Evolutionary conservation across 306 rosid genomes (phyloP).

Genomic region (Ziziphus jujuba): DNA sequence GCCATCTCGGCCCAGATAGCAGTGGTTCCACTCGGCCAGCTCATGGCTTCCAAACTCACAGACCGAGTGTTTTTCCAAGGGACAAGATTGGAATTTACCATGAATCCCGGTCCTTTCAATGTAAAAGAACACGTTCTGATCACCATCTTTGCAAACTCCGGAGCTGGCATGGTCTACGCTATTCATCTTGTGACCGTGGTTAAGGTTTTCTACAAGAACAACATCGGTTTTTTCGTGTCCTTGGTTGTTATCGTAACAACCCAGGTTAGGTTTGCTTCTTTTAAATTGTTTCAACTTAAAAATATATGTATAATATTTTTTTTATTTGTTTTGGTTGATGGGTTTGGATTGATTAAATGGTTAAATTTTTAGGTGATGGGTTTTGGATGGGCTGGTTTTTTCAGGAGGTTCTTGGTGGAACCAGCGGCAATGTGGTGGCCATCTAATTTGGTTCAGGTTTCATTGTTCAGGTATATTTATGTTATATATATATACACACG

Average conservation of each 20-base stretch:
- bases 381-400: conserved; percentile 97
- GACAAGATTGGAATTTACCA: conserved; percentile 57
- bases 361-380: conserved; percentile 78
- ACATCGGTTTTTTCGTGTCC: conserved; percentile 67
- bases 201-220: conserved; percentile 55
- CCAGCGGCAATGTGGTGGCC: conserved; percentile 99
- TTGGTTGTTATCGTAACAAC: conserved; percentile 74
- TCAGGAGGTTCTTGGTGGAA: conserved; percentile 76
- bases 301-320: no score
- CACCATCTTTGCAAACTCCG: conserved; percentile 92
- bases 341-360: no score
- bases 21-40: conserved; percentile 79
- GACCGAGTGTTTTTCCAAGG: conserved; percentile 57
- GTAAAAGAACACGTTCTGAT: conserved; percentile 90
- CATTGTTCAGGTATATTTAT: conserved; percentile 97
- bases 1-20: conserved; percentile 94
- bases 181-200: conserved; percentile 82
- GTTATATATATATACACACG: no score
- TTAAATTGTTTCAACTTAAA: no score
- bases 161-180: conserved; percentile 91
- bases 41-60: conserved; percentile 69
- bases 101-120: conserved; percentile 91
- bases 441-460: conserved; percentile 88
- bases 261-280: no score
- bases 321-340: no score